Evolutionary conservation across 495 filamentous ascomycete genomes (phyloP), one percentile per base, ranked within the genome.

Genomic region (Trichoderma erinaceum): DNA sequence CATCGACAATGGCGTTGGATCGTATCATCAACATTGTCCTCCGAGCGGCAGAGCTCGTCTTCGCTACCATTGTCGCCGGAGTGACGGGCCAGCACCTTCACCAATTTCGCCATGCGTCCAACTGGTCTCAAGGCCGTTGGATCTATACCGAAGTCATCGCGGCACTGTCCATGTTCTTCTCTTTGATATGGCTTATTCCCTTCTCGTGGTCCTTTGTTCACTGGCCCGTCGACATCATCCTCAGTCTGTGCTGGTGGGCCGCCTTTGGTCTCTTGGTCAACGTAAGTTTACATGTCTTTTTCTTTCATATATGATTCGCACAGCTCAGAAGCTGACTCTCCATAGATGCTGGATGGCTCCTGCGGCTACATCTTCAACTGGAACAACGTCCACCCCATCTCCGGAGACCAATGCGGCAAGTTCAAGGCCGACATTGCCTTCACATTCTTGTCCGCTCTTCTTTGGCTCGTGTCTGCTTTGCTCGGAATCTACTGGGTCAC

Each of bases 331-430:
- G 66, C 50, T 63, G n/a, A 63, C 25, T 25, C 2, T 44, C 10
- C 58, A 3, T 23, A 78, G 73, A 70, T 82, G 50, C 66, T 79
- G 35, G 69, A 77, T 18, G 71, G 82, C 58, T 71, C 76, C 48
- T 91, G 88, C 73, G 88, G 87, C 64, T 80, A 79, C 65, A 91
- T 97, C 13, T 93, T 97, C 6, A 90, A 98, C 76, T 96, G 95
- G 65, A 89, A 93, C 71, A 92, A 96, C 73, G 90, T 98, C 58
- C 92, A 91, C 3, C 93, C 93, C 7, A 87, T 96, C 71, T 89
- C 87, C 68, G 86, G 85, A 56, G 92, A 81, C 4, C 73, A 76
- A 11, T 91, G 88, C 72, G 75, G 80, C 44, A 80, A 85, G 67
- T 89, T 85, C 87, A 90, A 88, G 76, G 85, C 88, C 16, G 81